phyloP scores from a whole-genome alignment of 148 eudicot species.

The Persicaria maculosa region DNA sequence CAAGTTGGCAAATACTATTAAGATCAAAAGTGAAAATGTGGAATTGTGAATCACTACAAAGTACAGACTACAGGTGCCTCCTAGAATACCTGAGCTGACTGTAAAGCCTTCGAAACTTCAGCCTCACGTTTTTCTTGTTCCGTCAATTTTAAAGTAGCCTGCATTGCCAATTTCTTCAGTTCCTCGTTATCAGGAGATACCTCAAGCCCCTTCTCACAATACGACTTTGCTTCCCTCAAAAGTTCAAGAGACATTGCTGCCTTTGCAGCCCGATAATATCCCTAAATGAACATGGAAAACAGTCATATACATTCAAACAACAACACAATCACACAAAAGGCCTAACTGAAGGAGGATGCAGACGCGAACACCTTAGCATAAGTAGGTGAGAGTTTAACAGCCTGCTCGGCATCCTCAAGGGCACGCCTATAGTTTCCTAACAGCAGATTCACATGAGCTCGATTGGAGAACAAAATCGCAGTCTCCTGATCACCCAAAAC shows the following conservation, averaged over 20 bases:
- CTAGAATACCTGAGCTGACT: constrained; percentile 53
- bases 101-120: constrained; percentile 58
- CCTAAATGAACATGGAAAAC: constrained; percentile 35
- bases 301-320: not conserved
- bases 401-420: constrained; percentile 77
- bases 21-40: constrained; percentile 9
- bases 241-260: constrained; percentile 62
- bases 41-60: constrained; percentile 6
- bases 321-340: not conserved
- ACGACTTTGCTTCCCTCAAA: constrained; percentile 58
- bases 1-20: not conserved
- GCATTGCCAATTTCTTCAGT: constrained; percentile 52
- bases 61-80: constrained; percentile 6
- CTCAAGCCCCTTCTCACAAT: constrained; percentile 72
- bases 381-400: constrained; percentile 61
- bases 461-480: constrained; percentile 63
- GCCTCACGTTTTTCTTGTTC: constrained; percentile 56
- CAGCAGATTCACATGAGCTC: constrained; percentile 87
- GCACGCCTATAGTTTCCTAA: constrained; percentile 85
- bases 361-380: constrained; percentile 55
- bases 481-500: constrained; percentile 61
- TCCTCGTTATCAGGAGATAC: constrained; percentile 67
- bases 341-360: not conserved
- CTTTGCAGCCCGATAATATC: constrained; percentile 79
- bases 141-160: constrained; percentile 37